Base-by-base conservation (phyloP, 2,329 filamentous ascomycete genomes). In the Fusarium nygamai region DNA sequence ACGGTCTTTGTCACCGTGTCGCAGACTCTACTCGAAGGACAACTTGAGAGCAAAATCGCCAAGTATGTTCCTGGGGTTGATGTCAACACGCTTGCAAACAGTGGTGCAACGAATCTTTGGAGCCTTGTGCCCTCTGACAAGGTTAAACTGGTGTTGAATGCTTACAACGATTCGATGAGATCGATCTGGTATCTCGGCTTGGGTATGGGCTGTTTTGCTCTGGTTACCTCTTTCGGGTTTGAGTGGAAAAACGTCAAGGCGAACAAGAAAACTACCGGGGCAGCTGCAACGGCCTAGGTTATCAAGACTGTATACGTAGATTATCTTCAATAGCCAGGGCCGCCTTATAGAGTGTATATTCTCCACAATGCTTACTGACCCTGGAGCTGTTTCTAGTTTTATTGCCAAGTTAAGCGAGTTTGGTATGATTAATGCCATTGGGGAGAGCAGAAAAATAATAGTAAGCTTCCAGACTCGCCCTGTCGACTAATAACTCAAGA, bases 181-280 rank as follows among this genome's bases (percentile, higher is more conserved):
- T 54, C 64, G 0, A 65, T 72, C 3, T 72, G 69, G 69, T 72
- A 69, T 41, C 50, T 69, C 9, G 59, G 38, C 5, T 20, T 69
- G 22, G 69, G 36, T 2, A 33, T 72, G 39, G 54, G 31, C 14
- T 63, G 33, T 19, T 38, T 59, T 14, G 69, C 64, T 22, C 12
- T 72, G 3, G 7, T 72, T 24, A 24, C 56, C 0, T 65, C 64
- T 0, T 66, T 61, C 8, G 69, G 58, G 0, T 53, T 72, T 4
- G 70, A 72, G 1, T 72, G 70, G 69, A 72, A 59, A n/a, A 72
- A 34, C 14, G 46, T 72, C 2, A 69, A 72, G 29, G 43, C 41
- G 0, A 59, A 36, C 34, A 36, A 68, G 22, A 56, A 60, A 14
- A 2, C 8, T 8, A 9, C 46, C 0, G 14, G 27, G 10, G 34